Base-by-base conservation (phyloP, 2,329 filamentous ascomycete genomes). In the Passalora sequoiae region DNA sequence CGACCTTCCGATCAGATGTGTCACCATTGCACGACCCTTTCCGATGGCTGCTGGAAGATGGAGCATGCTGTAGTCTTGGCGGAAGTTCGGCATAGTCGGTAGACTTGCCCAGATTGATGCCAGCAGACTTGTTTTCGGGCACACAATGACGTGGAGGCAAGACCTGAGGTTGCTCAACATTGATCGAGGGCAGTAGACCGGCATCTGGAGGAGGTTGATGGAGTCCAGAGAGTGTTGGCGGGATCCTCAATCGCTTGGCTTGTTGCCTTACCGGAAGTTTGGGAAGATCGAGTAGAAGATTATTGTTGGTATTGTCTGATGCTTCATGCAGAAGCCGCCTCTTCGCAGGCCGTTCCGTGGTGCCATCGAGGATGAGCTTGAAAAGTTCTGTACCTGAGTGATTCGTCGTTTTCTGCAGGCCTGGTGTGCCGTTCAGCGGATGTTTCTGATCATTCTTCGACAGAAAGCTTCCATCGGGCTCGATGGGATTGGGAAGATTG, bases 161-260 rank as follows among this genome's bases (percentile, higher is more conserved):
- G n/a, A 33, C 38, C 15, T 44, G 31, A 37, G 47, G 54, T 39
- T 56, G 38, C n/a, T 54, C 49, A 9, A 50, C 44, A 30, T 39
- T 51, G 75, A 83, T 83, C 3, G 76, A 76, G 4, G 79, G 79
- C 36, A 82, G 73, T 5, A 81, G 62, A 9, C 75, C 72, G 33
- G 76, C 76, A 59, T 80, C 75, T 6, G 78, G 78, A 10, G 79
- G 79, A 2, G 79, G 79, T 49, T 83, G 77, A 61, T 81, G 78
- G 31, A 83, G 61, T 6, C 78, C 78, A 55, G 79, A 79, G 8
- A 83, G 61, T 12, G 73, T 61, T 6, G 71, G 71, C 9, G 71
- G 71, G 37, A 74, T 67, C 17, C 66, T 60, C 10, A 63, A 63
- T 28, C 66, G 57, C 35, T 63, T 63, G 7, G 48, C 50, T 33